These are phyloP conservation scores for Marasmius tenuissimus DNA, from an alignment of 1,284 basidiomycete species.

Conservation along the genomic window DNA sequence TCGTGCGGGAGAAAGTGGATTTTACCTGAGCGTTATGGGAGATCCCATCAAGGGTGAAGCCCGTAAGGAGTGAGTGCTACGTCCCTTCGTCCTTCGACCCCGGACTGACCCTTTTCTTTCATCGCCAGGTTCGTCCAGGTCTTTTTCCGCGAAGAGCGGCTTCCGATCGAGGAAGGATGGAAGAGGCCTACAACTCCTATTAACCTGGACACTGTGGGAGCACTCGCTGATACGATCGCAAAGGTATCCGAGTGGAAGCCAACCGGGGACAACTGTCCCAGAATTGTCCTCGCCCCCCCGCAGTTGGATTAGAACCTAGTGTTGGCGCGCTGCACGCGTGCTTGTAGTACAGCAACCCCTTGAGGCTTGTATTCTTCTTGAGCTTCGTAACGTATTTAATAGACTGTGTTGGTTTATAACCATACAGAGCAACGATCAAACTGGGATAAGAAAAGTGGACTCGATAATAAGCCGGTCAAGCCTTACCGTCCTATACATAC, in stretches of 20 bases:
- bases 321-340: background rate
- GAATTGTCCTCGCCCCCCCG: background rate
- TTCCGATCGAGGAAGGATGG: conserved; percentile 4
- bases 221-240: background rate
- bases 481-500: no score
- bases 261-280: background rate
- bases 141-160: conserved; percentile 4
- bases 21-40: conserved; percentile 3
- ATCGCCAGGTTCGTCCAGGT: background rate
- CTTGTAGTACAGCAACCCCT: no score
- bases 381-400: no score
- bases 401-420: no score
- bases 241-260: background rate
- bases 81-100: background rate
- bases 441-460: no score
- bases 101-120: background rate
- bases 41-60: background rate
- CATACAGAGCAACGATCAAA: no score
- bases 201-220: background rate
- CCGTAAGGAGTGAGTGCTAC: background rate
- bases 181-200: background rate
- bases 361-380: no score
- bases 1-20: background rate
- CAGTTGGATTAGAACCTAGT: background rate
- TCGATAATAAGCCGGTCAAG: no score